Evolutionary conservation across 371 early-diverging fungal genomes (phyloP), one percentile per base, ranked within the genome.

Genomic region (Zancudomyces culisetae): DNA sequence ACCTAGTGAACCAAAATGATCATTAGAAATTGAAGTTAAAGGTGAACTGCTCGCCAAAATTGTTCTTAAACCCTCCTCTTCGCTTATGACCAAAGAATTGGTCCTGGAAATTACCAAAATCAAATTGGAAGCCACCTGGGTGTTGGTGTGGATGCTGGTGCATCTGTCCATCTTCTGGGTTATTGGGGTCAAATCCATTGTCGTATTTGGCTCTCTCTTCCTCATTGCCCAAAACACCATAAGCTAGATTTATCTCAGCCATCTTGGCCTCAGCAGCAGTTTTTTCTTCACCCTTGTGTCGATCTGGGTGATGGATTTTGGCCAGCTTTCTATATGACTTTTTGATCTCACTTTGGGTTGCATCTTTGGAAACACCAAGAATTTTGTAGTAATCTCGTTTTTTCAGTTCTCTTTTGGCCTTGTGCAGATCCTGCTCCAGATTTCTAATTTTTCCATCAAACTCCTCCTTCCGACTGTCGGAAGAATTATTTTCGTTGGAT

Each of bases 331-430:
- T 77, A 68, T 76, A 98, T 13, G 92, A 92, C 63, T 83, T 86
- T 64, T 89, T 93, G 65, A 97, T 92, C 24, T 90, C 83, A 3
- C 78, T 60, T 43, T 69, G 60, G 24, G 78, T 66, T 2, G 94
- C 93, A 41, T 78, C 73, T 12, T 83, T 66, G 3, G 81, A 53
- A 0, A 97, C 82, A 26, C 79, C 88, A 42, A 98, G 73, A 26
- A 93, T 81, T 67, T 92, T 88, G 77, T 92, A 96, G 60, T 92
- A 96, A 62, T 96, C 89, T 56, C 79, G 77, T 55, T 76, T 78
- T 56, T 79, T 73, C 20, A 83, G 79, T 58, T 76, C 70, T 53
- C 78, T 75, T 56, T 76, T 63, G 56, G 86, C 62, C 45, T 76
- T 65, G 56, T 84, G 79, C 24, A 89, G 85, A 43, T 70, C 40